Evolutionary conservation across 148 eudicot species (phyloP).

Genomic region (Persicaria tinctoria): DNA sequence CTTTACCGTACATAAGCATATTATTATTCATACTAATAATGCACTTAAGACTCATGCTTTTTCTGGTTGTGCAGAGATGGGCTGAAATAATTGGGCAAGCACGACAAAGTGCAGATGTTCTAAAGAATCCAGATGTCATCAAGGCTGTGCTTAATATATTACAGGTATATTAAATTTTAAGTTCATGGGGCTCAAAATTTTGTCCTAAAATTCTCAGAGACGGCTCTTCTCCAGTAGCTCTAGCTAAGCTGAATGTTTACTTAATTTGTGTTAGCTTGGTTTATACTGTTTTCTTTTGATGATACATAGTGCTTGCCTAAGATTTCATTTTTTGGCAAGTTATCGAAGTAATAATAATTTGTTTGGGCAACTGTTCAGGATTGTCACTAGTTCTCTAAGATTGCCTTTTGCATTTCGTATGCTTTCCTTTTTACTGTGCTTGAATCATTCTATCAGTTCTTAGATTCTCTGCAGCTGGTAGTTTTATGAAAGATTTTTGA

Average conservation of each 20-base stretch:
- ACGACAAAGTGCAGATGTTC: conserved; percentile 75
- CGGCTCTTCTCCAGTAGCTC: neutral
- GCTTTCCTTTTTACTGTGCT: neutral
- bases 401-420: neutral
- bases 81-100: conserved; percentile 96
- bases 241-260: neutral
- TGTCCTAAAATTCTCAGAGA: neutral
- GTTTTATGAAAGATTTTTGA: neutral
- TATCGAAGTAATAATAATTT: neutral
- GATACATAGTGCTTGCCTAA: neutral
- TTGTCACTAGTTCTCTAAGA: neutral
- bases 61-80: conserved; percentile 74
- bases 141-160: conserved; percentile 68
- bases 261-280: neutral
- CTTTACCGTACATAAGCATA: neutral
- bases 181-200: neutral
- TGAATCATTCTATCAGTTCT: neutral
- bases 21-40: neutral
- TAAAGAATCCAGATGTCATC: conserved; percentile 79
- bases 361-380: neutral
- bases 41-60: neutral
- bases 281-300: neutral
- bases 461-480: neutral
- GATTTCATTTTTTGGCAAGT: neutral
- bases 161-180: neutral